Conservation (phyloP, 2,329 filamentous ascomycete genomes). For the Mariannaea sp. region DNA sequence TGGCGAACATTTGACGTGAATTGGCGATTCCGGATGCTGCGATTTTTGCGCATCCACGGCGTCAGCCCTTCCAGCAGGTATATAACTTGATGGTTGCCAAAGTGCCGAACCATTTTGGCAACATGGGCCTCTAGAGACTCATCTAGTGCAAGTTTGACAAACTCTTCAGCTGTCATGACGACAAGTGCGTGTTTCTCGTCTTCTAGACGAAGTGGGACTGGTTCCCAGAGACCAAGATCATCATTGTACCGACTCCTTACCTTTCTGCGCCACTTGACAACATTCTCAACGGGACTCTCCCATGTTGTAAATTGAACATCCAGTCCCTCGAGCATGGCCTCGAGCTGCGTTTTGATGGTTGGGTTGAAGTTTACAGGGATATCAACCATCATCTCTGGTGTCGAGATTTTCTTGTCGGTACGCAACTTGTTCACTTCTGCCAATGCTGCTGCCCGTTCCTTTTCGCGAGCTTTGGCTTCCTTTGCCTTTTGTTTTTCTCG, state of each 20-base stretch:
- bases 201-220: constrained; percentile 55
- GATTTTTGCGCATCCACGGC: constrained; percentile 70
- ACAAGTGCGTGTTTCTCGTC: constrained; percentile 67
- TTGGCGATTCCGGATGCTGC: constrained; percentile 67
- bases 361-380: constrained; percentile 62
- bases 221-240: constrained; percentile 67
- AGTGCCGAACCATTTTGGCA: constrained; percentile 56
- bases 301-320: constrained; percentile 53
- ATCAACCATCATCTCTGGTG: constrained; percentile 78
- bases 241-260: constrained; percentile 67
- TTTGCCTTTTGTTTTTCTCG: constrained; percentile 63
- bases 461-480: constrained; percentile 66
- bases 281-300: constrained; percentile 52
- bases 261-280: constrained; percentile 72
- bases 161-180: constrained; percentile 65
- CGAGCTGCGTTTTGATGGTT: constrained; percentile 51
- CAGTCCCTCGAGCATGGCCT: constrained; percentile 56
- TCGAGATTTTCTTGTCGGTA: constrained; percentile 73
- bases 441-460: constrained; percentile 67
- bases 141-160: constrained; percentile 63
- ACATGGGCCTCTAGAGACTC: constrained; percentile 64
- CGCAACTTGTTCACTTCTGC: constrained; percentile 75
- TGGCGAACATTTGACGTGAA: constrained; percentile 68
- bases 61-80: constrained; percentile 75
- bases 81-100: constrained; percentile 60